Conservation (phyloP, 2,329 filamentous ascomycete genomes). For the Fusarium brevicatenulatum region DNA sequence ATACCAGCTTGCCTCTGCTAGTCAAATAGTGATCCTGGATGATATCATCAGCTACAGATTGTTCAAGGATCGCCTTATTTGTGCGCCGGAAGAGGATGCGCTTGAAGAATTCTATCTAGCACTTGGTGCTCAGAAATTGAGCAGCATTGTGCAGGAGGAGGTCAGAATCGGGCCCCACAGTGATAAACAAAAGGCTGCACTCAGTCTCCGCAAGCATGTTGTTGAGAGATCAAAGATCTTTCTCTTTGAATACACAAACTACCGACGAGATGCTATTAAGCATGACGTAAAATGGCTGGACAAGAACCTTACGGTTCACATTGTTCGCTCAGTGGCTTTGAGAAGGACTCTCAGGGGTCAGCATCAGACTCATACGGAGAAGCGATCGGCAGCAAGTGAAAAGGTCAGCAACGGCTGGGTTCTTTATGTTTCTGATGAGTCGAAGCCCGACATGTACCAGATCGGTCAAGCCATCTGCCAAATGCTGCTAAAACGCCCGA, state of each 20-base stretch:
- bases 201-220: slow-evolving; percentile 80
- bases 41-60: slow-evolving; percentile 89
- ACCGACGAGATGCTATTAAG: slow-evolving; percentile 79
- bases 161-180: slow-evolving; percentile 74
- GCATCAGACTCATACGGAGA: slow-evolving; percentile 75
- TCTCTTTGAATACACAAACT: slow-evolving; percentile 77
- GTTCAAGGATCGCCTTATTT: slow-evolving; percentile 86
- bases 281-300: slow-evolving; percentile 93
- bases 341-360: slow-evolving; percentile 79
- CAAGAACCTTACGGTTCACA: slow-evolving; percentile 80
- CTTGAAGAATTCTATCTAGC: slow-evolving; percentile 86
- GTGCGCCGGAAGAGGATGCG: slow-evolving; percentile 87
- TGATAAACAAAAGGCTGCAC: slow-evolving; percentile 74
- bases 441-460: slow-evolving; percentile 85
- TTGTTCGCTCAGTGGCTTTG: slow-evolving; percentile 81
- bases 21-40: slow-evolving; percentile 80
- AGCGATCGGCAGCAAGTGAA: slow-evolving; percentile 76
- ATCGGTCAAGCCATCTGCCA: slow-evolving; percentile 88
- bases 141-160: slow-evolving; percentile 81
- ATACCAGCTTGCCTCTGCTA: slow-evolving; percentile 79
- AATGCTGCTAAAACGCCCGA: slow-evolving; percentile 81
- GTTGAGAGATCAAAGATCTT: slow-evolving; percentile 91
- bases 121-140: slow-evolving; percentile 81
- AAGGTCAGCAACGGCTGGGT: slow-evolving; percentile 66
- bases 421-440: slow-evolving; percentile 78